These are phyloP conservation scores for Aspergillus sp. DNA, from an alignment of 2,329 filamentous ascomycete genomes.

Conservation along the genomic window DNA sequence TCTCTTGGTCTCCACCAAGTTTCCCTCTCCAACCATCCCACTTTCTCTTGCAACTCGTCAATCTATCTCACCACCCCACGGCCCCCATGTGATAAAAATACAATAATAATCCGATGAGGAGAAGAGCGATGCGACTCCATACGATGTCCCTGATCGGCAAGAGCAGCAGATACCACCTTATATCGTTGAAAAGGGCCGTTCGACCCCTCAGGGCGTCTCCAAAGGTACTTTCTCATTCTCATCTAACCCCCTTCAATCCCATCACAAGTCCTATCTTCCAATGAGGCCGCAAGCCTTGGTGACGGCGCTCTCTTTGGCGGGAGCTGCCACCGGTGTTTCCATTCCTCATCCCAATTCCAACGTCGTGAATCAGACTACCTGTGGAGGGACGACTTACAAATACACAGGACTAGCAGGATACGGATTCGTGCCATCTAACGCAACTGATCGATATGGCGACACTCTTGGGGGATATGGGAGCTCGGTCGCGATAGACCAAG, in stretches of 20 bases:
- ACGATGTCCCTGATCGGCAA: no score
- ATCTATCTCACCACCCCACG: no score
- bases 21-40: no score
- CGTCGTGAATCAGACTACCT: slow-evolving; percentile 48
- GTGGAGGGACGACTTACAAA: slow-evolving; percentile 58
- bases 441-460: slow-evolving; percentile 63
- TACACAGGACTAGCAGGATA: slow-evolving; percentile 66
- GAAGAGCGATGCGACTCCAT: no score
- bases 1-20: no score
- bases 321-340: slow-evolving; percentile 8
- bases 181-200: no score
- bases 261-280: background rate
- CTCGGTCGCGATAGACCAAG: slow-evolving; percentile 57
- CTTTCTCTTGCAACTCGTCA: no score
- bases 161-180: no score
- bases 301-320: slow-evolving; percentile 12
- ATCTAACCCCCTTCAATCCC: background rate
- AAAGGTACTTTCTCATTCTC: background rate
- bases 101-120: no score
- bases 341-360: background rate
- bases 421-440: slow-evolving; percentile 55
- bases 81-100: no score
- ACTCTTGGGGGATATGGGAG: slow-evolving; percentile 65
- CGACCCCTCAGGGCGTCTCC: no score
- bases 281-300: slow-evolving; percentile 18